Percentiles rank a stretch among this genome's conserved stretches.
Evolutionary conservation across 148 eudicot species (phyloP).

Genomic region (Vaccinium myrtillus): DNA sequence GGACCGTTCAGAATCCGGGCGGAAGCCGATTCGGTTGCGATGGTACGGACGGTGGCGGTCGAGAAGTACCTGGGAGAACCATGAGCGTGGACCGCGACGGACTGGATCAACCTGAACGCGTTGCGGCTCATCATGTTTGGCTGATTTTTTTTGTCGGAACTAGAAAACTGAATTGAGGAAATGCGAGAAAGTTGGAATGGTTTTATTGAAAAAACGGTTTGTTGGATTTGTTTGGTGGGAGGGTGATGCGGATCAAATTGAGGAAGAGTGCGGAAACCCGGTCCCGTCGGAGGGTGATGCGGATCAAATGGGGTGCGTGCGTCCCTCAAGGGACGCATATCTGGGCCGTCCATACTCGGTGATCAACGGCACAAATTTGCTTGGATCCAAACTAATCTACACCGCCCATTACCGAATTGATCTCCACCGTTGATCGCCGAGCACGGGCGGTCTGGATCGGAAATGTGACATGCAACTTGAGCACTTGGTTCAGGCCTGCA

Average conservation of each 20-base stretch:
- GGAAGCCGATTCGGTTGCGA: constrained; percentile 7
- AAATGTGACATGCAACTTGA: too few relatives aligned
- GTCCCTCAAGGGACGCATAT: too few relatives aligned
- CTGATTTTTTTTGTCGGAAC: background rate
- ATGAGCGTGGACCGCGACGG: constrained; percentile 25
- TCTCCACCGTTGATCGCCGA: too few relatives aligned
- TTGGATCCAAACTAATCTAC: too few relatives aligned
- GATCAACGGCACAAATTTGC: too few relatives aligned
- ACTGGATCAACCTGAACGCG: constrained; percentile 39
- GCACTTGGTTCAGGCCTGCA: too few relatives aligned
- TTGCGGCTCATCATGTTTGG: constrained; percentile 52
- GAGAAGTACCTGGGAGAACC: constrained; percentile 41
- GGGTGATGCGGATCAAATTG: background rate
- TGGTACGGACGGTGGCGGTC: constrained; percentile 9
- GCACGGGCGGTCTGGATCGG: too few relatives aligned
- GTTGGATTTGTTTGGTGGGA: background rate
- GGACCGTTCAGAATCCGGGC: background rate
- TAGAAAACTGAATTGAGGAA: background rate
- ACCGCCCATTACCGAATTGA: too few relatives aligned
- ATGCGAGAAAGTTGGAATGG: background rate
- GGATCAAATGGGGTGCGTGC: too few relatives aligned
- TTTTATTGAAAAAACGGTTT: background rate
- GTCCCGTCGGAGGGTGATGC: background rate
- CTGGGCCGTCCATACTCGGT: too few relatives aligned
- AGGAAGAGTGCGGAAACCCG: too few relatives aligned